These are phyloP conservation scores for Magnusiomyces starmeri DNA, from an alignment of 1,139 yeast species.

Conservation along the genomic window DNA sequence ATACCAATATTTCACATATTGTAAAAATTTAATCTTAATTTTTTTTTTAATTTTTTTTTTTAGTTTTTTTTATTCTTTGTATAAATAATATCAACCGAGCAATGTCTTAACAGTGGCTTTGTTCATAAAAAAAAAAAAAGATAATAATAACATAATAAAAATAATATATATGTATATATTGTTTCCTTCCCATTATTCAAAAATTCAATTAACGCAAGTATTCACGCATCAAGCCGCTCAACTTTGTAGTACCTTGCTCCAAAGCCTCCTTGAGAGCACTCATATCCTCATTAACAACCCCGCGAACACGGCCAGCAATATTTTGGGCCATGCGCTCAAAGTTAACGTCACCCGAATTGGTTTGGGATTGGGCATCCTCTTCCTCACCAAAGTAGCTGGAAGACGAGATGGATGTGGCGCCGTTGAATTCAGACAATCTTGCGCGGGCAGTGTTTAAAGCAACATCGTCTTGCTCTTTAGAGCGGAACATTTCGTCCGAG, in stretches of 20 bases:
- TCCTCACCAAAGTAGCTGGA: conserved; percentile 85
- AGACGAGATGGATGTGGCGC: conserved; percentile 87
- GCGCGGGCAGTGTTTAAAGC: conserved; percentile 73
- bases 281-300: conserved; percentile 80
- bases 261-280: conserved; percentile 86
- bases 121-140: not conserved
- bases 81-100: not conserved
- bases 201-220: conserved; percentile 47
- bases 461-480: conserved; percentile 73
- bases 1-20: no score
- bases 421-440: conserved; percentile 71
- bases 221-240: conserved; percentile 79
- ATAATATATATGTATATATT: no score
- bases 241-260: conserved; percentile 86
- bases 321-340: conserved; percentile 58
- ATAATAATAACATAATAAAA: not conserved
- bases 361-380: conserved; percentile 33
- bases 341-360: conserved; percentile 29
- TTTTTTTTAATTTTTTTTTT: no score
- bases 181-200: conserved; percentile 1
- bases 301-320: conserved; percentile 59
- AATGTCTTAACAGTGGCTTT: not conserved
- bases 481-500: conserved; percentile 88
- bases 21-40: no score
- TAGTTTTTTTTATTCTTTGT: no score